These are phyloP conservation scores for Magnaporthiopsis rhizophila DNA, from an alignment of 2,329 filamentous ascomycete species.

Conservation along the genomic window DNA sequence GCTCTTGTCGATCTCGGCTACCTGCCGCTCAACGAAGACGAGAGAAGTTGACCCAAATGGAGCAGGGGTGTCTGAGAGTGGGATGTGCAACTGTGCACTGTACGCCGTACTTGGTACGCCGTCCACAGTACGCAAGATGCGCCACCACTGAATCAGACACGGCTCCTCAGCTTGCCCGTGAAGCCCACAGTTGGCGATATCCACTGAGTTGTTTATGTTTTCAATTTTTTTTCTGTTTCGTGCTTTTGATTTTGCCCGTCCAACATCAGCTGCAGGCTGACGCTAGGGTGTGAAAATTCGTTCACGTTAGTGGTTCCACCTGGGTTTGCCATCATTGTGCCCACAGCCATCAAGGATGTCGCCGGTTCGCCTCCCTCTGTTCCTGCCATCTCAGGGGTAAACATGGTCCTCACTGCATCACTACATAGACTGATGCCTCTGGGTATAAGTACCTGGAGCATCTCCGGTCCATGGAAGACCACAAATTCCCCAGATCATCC, in stretches of 20 bases:
- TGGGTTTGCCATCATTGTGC: not conserved
- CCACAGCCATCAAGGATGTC: not conserved
- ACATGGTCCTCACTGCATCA: not conserved
- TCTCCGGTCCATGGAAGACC: not conserved
- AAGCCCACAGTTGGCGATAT: not conserved
- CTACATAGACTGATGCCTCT: not conserved
- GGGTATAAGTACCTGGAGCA: not conserved
- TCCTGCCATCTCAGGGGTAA: not conserved
- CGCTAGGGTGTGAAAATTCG: conserved; percentile 6
- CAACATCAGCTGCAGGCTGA: not conserved
- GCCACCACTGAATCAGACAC: not conserved
- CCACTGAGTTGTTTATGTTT: not conserved
- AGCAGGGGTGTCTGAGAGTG: not conserved
- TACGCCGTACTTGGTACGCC: not conserved
- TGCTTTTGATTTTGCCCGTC: not conserved
- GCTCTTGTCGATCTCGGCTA: not conserved
- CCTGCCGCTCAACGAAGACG: not conserved
- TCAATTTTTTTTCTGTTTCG: not conserved
- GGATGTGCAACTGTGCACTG: not conserved
- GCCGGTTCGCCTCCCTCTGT: not conserved
- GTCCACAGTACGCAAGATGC: not conserved
- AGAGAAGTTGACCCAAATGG: not conserved
- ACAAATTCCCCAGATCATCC: conserved; percentile 1
- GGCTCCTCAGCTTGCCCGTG: not conserved
- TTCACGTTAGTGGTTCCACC: conserved; percentile 7